phyloP scores from a whole-genome alignment of 768 basidiomycete species.

The Termitomyces sp. region DNA sequence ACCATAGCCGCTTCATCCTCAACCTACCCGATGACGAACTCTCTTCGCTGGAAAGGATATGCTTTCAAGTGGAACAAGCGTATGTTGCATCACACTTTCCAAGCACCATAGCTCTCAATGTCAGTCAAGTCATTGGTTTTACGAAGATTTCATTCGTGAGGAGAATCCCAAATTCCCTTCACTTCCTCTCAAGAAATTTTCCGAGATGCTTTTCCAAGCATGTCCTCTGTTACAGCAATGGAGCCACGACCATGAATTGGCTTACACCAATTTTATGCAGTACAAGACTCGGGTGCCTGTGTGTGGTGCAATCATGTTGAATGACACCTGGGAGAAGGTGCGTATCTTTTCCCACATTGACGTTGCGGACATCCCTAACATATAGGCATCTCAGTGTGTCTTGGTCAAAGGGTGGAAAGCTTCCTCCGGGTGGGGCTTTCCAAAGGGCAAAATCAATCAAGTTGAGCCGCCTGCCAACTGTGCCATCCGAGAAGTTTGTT shows the following conservation, averaged over 20 bases:
- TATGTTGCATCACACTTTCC: conserved; percentile 39
- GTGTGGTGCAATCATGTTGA: conserved; percentile 96
- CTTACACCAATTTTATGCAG: conserved; percentile 87
- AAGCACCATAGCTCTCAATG: conserved; percentile 11
- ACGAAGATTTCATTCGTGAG: conserved; percentile 97
- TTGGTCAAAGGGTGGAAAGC: conserved; percentile 98
- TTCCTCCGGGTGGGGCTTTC: conserved; percentile 97
- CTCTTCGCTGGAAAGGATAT: conserved; percentile 86
- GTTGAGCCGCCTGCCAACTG: conserved; percentile 81
- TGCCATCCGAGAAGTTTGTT: conserved; percentile 84
- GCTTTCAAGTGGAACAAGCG: conserved; percentile 99
- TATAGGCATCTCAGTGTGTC: conserved; percentile 62
- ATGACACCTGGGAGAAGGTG: conserved; percentile 91
- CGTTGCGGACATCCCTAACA: conserved; percentile 4
- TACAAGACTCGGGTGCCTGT: conserved; percentile 98
- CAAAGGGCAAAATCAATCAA: conserved; percentile 99
- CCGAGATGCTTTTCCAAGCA: conserved; percentile 82
- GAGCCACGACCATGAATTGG: conserved; percentile 81
- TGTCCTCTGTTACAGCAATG: conserved; percentile 82
- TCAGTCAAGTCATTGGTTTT: conserved; percentile 90
- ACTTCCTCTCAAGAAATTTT: conserved; percentile 88
- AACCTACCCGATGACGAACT: conserved; percentile 95
- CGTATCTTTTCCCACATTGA: conserved; percentile 5
- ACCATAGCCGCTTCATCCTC: conserved; percentile 83
- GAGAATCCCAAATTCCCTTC: conserved; percentile 86